phyloP scores from a whole-genome alignment of 202 grass and related monocot genomes.

The Elaeis oleifera region DNA sequence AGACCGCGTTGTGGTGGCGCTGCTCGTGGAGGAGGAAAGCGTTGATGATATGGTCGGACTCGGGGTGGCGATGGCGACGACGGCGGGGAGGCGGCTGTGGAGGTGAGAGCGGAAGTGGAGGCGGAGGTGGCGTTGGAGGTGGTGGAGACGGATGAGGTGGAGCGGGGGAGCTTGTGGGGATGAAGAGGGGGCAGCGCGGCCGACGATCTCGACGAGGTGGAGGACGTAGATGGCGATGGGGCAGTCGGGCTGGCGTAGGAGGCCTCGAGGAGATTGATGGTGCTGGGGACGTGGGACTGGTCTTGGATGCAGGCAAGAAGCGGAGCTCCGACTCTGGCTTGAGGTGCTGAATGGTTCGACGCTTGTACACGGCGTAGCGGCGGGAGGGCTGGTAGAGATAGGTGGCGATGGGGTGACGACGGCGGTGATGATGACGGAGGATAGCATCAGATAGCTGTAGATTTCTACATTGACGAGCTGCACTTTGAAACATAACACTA shows the following conservation, averaged over 20 bases:
- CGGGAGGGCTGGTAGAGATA: slow-evolving; percentile 59
- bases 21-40: slow-evolving; percentile 70
- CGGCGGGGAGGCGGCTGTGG: neutral
- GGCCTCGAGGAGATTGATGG: slow-evolving; percentile 63
- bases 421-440: slow-evolving; percentile 33
- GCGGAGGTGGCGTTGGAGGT: slow-evolving; percentile 27
- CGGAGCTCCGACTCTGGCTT: slow-evolving; percentile 51
- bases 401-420: slow-evolving; percentile 37
- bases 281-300: slow-evolving; percentile 50
- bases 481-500: neutral
- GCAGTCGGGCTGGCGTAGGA: slow-evolving; percentile 37
- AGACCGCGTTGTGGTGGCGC: slow-evolving; percentile 37
- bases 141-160: slow-evolving; percentile 54
- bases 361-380: slow-evolving; percentile 60
- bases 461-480: slow-evolving; percentile 36
- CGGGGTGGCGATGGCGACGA: slow-evolving; percentile 1
- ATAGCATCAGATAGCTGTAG: slow-evolving; percentile 37
- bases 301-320: slow-evolving; percentile 52
- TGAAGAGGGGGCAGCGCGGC: too few species aligned
- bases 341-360: slow-evolving; percentile 69
- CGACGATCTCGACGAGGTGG: slow-evolving; percentile 26
- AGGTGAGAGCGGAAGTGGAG: neutral
- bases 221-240: slow-evolving; percentile 56
- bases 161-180: slow-evolving; percentile 38
- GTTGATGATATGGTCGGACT: slow-evolving; percentile 64